Percentiles rank a stretch among this genome's conserved stretches.
phyloP scores from a whole-genome alignment of 192 early-diverging fungal species.

The Gorgonomyces haynaldii region DNA sequence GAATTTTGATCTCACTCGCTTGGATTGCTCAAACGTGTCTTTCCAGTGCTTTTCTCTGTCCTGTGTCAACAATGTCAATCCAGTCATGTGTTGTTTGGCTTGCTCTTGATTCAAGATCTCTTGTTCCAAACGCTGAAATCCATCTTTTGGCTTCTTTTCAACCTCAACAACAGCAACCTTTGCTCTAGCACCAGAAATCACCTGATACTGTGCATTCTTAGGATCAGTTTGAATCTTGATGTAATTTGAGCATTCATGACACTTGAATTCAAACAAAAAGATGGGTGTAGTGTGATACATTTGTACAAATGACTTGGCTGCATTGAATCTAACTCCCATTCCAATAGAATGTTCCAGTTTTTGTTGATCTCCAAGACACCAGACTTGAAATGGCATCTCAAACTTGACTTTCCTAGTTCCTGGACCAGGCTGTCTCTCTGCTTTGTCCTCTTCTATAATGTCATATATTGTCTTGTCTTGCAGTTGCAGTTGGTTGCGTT shows the following conservation, averaged over 20 bases:
- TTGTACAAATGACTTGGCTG: conserved; percentile 85
- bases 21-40: too few relatives aligned
- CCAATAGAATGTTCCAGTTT: conserved; percentile 77
- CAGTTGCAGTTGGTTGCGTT: background rate
- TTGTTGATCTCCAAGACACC: too few relatives aligned
- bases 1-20: too few relatives aligned
- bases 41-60: too few relatives aligned
- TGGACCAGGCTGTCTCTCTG: background rate
- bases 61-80: too few relatives aligned
- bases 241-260: conserved; percentile 72
- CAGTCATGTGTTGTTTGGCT: too few relatives aligned
- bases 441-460: background rate
- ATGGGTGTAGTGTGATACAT: conserved; percentile 80
- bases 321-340: conserved; percentile 87
- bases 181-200: conserved; percentile 63
- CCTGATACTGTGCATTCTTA: conserved; percentile 55
- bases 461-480: background rate
- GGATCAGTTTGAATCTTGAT: conserved; percentile 91
- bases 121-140: too few relatives aligned
- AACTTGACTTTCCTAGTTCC: background rate
- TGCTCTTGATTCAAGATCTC: too few relatives aligned
- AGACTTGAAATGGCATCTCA: background rate
- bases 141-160: too few relatives aligned
- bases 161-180: too few relatives aligned
- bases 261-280: conserved; percentile 84